Percentiles rank a stretch among this genome's conserved stretches.
These are phyloP conservation scores for Fusarium coicis DNA, from an alignment of 2,329 filamentous ascomycete genomes.

Conservation along the genomic window DNA sequence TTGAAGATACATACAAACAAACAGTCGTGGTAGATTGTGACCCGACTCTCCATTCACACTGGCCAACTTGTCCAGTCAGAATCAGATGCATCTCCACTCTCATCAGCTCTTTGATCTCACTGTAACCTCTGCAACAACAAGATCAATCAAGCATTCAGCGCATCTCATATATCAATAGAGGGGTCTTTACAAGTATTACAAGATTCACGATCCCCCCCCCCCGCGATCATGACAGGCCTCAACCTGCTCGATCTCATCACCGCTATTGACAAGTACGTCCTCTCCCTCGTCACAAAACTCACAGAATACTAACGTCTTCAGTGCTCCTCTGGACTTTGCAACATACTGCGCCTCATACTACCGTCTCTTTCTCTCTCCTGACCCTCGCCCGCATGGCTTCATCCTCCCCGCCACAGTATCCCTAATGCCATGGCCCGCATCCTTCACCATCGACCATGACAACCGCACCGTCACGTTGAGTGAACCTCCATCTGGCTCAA, in stretches of 20 bases:
- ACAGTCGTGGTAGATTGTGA: background rate
- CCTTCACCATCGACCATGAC: constrained; percentile 51
- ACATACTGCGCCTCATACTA: constrained; percentile 54
- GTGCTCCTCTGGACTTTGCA: constrained; percentile 59
- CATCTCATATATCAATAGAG: background rate
- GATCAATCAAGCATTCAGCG: background rate
- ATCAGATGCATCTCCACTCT: constrained; percentile 20
- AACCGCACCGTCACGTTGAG: constrained; percentile 48
- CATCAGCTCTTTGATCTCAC: background rate
- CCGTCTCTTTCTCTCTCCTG: constrained; percentile 57
- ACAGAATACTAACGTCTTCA: constrained; percentile 33
- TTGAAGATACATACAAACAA: background rate
- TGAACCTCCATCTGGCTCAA: constrained; percentile 35
- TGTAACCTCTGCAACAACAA: background rate
- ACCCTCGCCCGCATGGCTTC: constrained; percentile 61
- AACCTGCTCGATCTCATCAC: constrained; percentile 53
- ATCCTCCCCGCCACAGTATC: constrained; percentile 58
- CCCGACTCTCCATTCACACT: background rate
- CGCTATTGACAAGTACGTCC: constrained; percentile 55
- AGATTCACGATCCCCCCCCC: background rate
- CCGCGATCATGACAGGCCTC: constrained; percentile 36
- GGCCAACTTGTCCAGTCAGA: background rate
- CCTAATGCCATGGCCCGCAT: constrained; percentile 58
- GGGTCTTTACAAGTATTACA: background rate
- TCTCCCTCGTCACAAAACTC: background rate